A percentile compares a stretch with the other conserved stretches of the same genome.
Conservation (phyloP, 495 filamentous ascomycete species). For the Annulohypoxylon nitens region DNA sequence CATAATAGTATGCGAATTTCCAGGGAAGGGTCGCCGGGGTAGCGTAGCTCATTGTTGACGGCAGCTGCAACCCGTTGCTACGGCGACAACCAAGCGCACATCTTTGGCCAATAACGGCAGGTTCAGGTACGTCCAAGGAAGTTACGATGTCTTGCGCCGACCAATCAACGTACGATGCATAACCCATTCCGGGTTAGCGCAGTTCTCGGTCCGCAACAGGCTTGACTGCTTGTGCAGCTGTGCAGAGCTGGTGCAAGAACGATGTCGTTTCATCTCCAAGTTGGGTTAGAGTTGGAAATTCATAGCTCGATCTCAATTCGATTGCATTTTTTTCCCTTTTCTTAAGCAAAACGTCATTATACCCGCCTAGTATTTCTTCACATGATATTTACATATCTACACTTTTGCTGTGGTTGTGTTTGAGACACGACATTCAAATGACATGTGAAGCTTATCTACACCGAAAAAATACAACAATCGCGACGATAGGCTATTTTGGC, state of each 20-base stretch:
- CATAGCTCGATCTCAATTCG: constrained; percentile 22
- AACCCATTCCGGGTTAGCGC: constrained; percentile 30
- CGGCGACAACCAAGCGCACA: constrained; percentile 24
- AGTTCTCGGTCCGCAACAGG: constrained; percentile 32
- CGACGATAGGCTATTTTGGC: neutral
- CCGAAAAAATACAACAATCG: neutral
- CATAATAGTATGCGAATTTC: constrained; percentile 4
- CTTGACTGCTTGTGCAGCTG: constrained; percentile 16
- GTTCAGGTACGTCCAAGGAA: constrained; percentile 1
- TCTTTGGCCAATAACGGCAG: constrained; percentile 36
- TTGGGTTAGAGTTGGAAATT: constrained; percentile 6
- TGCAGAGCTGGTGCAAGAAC: constrained; percentile 2
- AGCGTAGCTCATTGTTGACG: constrained; percentile 42
- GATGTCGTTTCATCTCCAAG: constrained; percentile 16
- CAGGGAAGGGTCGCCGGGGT: constrained; percentile 38
- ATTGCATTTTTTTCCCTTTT: constrained; percentile 21
- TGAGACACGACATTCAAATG: constrained; percentile 7
- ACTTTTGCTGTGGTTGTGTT: neutral
- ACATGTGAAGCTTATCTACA: neutral
- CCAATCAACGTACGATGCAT: constrained; percentile 46
- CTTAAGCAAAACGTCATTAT: constrained; percentile 10
- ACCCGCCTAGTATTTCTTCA: neutral
- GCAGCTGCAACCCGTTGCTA: constrained; percentile 35
- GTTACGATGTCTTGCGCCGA: constrained; percentile 14
- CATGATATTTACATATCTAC: neutral